Evolutionary conservation across 2,329 filamentous ascomycete species (phyloP), one percentile per base, ranked within the genome.

Genomic region (Fusarium praegraminearum): DNA sequence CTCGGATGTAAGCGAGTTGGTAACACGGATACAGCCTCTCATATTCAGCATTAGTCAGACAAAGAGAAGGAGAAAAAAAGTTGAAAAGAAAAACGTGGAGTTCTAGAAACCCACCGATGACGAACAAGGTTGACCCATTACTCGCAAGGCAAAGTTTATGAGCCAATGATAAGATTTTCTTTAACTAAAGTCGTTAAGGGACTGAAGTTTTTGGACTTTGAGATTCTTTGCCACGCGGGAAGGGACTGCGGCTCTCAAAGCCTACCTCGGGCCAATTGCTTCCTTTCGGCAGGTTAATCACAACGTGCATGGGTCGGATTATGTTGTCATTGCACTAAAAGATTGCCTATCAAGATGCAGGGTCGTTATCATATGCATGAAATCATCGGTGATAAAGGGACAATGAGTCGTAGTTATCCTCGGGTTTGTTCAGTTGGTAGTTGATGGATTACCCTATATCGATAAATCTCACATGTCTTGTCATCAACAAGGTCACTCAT

Each of bases 41-140:
- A 56, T 56, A 50, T 47, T 59, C 54, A 62, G 22, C 13, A 7
- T n/a, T 30, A 38, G 35, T 41, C 22, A 35, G 18, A 26, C 13
- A 41, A 46, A n/a, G n/a, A 22, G 13, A n/a, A 44, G 15, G 22
- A 52, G 20, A 13, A n/a, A 41, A 57, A 62, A 44, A 43, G 36
- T 53, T 56, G 30, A 16, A 32, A 51, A 12, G 4, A 16, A 52
- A 44, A 62, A 60, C 52, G 50, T 52, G 55, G 38, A 24, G 38
- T 65, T 71, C 47, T 65, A 58, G 53, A 71, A 65, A 69, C 41
- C 59, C 59, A 69, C 68, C 24, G 49, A 65, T 70, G 68, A 69
- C 64, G 65, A 44, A 28, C 22, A 30, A 43, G 62, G 64, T 51
- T 56, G 55, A 44, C 36, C 38, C 59, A 71, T 71, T 71, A 70